Evolutionary conservation across 2,329 filamentous ascomycete species (phyloP), one percentile per base, ranked within the genome.

Genomic region (Metarhizium brunneum): DNA sequence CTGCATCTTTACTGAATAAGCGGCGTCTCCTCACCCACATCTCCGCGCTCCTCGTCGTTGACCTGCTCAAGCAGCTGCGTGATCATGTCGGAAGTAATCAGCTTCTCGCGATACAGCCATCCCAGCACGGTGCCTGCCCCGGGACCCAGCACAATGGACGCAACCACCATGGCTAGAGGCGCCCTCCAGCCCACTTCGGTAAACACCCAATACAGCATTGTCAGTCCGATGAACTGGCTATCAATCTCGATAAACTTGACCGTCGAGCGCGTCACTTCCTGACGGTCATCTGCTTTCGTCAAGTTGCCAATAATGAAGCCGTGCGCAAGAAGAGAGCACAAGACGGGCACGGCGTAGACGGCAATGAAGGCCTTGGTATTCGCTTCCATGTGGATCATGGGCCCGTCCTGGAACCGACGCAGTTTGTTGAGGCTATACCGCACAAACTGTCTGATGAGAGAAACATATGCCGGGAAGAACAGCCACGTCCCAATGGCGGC

Each of bases 131-230:
- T 63, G 11, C 71, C 72, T 0, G 71, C 69, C 4, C 73, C 73
- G 0, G 73, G 71, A 0, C 73, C 73, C 35, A 72, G 60, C 3
- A 72, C 43, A 18, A 69, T 54, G 2, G 65, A 63, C 3, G 64
- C 60, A 16, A 56, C 64, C 7, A 66, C 50, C 53, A 68, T 70
- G 4, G 66, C 69, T 8, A 68, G 58, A 3, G 69, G 71, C 18
- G 67, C 69, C 36, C 66, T 64, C 71, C 73, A 73, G 18, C 78
- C 77, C 0, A 74, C 73, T 64, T 81, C 79, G 16, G 77, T 75
- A 43, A 80, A 64, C 38, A 81, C 65, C 78, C 78, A 81, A 63
- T 81, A 81, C 36, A 80, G 59, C 4, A 79, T 73, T 1, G 78
- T 79, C 60, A 75, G 65, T 2, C 65, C 68, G 48, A 79, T 68